Percentiles rank a stretch among this genome's conserved stretches.
phyloP scores from a whole-genome alignment of 306 rosid species.

The Myrica gale region DNA sequence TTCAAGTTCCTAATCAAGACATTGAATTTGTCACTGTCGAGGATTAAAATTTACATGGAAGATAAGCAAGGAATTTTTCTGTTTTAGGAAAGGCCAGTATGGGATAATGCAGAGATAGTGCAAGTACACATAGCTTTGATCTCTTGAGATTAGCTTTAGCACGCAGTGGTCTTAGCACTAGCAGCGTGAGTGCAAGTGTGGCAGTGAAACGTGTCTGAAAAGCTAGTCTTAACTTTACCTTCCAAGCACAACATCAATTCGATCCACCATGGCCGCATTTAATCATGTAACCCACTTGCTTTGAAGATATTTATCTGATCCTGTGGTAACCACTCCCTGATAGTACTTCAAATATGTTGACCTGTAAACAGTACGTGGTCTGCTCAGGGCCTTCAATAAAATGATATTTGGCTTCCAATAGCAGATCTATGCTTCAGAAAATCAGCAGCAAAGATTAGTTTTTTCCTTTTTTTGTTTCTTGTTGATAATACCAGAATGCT shows the following conservation, averaged over 20 bases:
- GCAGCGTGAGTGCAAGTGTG: conserved; percentile 9
- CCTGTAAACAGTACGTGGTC: conserved; percentile 31
- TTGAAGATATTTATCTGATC: conserved; percentile 25
- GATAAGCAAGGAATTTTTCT: background rate
- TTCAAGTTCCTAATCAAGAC: conserved; percentile 22
- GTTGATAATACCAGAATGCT: background rate
- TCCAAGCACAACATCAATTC: conserved; percentile 34
- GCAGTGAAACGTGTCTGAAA: conserved; percentile 41
- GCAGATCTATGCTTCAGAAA: conserved; percentile 6
- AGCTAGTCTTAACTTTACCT: conserved; percentile 34
- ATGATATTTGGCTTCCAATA: conserved; percentile 40
- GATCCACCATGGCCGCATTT: conserved; percentile 33
- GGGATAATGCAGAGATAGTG: conserved; percentile 12
- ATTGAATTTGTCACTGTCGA: conserved; percentile 8
- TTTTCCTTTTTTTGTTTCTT: conserved; percentile 3
- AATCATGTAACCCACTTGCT: conserved; percentile 40
- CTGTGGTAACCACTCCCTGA: conserved; percentile 26
- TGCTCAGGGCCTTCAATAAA: conserved; percentile 35
- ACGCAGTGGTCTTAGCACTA: conserved; percentile 27
- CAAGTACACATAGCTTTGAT: conserved; percentile 18
- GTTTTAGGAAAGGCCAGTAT: conserved; percentile 10
- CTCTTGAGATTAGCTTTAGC: conserved; percentile 11
- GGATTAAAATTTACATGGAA: conserved; percentile 17
- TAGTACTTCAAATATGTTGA: conserved; percentile 14
- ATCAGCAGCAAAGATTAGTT: background rate